Conservation (phyloP, 1,284 basidiomycete species). For the Schizophyllum amplum region DNA sequence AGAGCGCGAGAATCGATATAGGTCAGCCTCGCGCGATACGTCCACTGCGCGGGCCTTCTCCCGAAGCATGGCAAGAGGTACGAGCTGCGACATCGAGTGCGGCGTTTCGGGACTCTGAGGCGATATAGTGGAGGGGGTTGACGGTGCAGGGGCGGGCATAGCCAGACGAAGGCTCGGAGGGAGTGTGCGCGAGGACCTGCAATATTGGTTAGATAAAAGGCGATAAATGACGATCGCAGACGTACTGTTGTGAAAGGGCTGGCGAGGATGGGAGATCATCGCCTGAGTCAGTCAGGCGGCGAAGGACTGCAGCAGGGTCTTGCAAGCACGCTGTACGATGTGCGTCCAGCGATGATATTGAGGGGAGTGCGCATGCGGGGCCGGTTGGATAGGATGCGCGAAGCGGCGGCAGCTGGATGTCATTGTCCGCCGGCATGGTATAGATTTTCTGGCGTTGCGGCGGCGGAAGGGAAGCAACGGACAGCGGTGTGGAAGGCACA, state of each 20-base stretch:
- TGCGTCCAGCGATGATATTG: conserved; percentile 60
- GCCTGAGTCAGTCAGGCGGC: conserved; percentile 39
- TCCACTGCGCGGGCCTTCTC: neutral
- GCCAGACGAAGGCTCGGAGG: neutral
- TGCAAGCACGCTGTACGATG: conserved; percentile 39
- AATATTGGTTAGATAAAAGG: neutral
- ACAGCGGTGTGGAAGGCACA: conserved; percentile 15
- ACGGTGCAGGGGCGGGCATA: neutral
- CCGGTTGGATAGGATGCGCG: neutral
- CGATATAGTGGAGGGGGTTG: neutral
- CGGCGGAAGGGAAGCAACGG: conserved; percentile 36
- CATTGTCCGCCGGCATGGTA: conserved; percentile 11
- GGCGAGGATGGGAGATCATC: conserved; percentile 23
- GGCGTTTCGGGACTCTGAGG: neutral
- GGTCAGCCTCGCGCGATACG: neutral
- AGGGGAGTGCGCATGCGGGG: conserved; percentile 47
- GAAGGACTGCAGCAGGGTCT: conserved; percentile 55
- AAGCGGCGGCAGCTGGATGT: conserved; percentile 9
- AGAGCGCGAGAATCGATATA: neutral
- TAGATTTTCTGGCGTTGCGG: conserved; percentile 17
- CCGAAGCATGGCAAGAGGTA: neutral
- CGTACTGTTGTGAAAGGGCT: too few species aligned
- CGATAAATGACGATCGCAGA: neutral
- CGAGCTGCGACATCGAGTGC: neutral
- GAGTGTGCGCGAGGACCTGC: neutral